Evolutionary conservation across 2,329 filamentous ascomycete genomes (phyloP).

Genomic region (Fusarium sp.): DNA sequence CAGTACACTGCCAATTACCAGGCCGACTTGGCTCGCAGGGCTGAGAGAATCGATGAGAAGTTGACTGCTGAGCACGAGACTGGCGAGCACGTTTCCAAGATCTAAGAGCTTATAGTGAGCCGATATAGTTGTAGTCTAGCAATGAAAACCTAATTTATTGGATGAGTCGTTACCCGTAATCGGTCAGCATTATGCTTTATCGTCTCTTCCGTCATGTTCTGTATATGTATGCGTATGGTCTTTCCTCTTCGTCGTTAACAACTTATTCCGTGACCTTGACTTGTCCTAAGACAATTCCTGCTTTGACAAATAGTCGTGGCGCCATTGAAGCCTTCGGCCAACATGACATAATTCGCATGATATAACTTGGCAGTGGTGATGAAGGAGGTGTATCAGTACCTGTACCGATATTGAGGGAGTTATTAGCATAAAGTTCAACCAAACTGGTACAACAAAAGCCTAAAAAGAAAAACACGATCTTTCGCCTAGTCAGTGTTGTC

Average conservation of each 20-base stretch:
- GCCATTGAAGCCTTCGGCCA: no score
- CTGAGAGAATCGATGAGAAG: constrained; percentile 47
- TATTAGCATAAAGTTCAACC: not conserved
- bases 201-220: not conserved
- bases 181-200: no score
- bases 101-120: not conserved
- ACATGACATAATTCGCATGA: not conserved
- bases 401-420: no score
- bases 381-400: not conserved
- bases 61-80: constrained; percentile 20
- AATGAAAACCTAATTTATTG: not conserved
- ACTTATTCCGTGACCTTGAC: not conserved
- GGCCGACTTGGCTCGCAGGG: constrained; percentile 67
- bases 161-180: not conserved
- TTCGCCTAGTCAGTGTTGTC: not conserved
- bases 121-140: not conserved
- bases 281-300: not conserved
- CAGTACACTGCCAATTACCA: constrained; percentile 32
- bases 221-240: not conserved
- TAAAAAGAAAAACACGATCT: not conserved
- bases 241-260: not conserved
- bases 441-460: not conserved
- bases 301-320: not conserved
- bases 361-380: not conserved
- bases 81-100: constrained; percentile 11